Conservation (phyloP, 164 flowering plant species). For the Chloranthus sessilifolius region DNA sequence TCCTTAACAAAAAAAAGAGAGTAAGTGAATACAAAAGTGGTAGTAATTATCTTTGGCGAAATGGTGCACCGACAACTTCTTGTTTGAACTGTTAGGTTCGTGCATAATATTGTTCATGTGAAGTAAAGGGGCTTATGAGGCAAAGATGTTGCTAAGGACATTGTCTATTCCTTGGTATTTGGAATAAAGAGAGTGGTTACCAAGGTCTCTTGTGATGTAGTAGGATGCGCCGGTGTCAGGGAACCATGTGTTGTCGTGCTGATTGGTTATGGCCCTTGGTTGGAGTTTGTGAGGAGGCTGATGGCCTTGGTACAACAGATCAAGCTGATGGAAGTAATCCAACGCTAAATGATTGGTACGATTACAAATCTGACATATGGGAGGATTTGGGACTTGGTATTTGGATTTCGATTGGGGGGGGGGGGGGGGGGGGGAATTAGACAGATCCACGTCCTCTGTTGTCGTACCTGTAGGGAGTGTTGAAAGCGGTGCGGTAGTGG, state of each 20-base stretch:
- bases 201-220: background rate
- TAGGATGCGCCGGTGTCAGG: background rate
- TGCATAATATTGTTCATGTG: background rate
- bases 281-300: background rate
- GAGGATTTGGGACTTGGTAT: background rate
- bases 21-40: background rate
- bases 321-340: background rate
- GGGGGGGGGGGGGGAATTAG: too few species aligned
- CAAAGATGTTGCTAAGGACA: background rate
- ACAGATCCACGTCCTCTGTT: too few species aligned
- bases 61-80: background rate
- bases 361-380: background rate
- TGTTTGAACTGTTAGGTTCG: background rate
- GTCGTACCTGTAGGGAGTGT: too few species aligned
- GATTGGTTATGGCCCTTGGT: background rate
- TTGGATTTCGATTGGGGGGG: too few species aligned
- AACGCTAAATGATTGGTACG: background rate
- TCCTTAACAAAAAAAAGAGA: background rate
- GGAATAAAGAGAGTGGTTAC: background rate
- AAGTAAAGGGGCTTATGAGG: background rate
- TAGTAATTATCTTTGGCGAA: background rate
- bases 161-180: background rate
- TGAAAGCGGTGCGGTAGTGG: too few species aligned
- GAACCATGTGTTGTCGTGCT: background rate
- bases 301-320: background rate